Evolutionary conservation across 805 yeast genomes (phyloP), one percentile per base, ranked within the genome.

Genomic region (Sugiyamaella americana): DNA sequence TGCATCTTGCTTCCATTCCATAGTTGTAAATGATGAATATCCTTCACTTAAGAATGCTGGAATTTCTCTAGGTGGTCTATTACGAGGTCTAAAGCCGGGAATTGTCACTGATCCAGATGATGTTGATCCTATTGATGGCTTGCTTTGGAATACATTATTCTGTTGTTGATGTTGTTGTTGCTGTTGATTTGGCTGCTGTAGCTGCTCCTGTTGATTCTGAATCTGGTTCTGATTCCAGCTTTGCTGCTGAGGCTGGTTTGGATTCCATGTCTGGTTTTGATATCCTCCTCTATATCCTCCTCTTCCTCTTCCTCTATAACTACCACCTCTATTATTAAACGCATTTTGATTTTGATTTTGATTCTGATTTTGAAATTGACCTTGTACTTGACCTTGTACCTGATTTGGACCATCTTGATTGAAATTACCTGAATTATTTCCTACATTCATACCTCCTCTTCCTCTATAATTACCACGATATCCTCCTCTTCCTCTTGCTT

Each of bases 121-220:
- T 13, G 17, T 5, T 8, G 20, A 6, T 5, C 20, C 20, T 5
- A 10, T 10, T 13, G 37, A 35, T 5, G 20, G 37, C 6, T 35
- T 35, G 6, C 20, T 10, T 21, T 35, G 37, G 11, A 35, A 35
- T 13, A 17, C 20, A 35, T 35, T 35, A 18, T 17, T 21, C 35
- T 22, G 11, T 13, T 26, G 44, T 29, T 30, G 44, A 18, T 41
- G 37, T 16, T 13, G 5, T 35, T 17, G 17, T 6, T 6, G 67
- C 67, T 2, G 66, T 65, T 41, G 37, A 35, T 13, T 10, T 35
- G 8, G 17, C 10, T 6, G 67, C 67, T 2, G 66, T 63, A 3
- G 58, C 48, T 40, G 37, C 37, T 2, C 55, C 59, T 11, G 70
- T 65, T 8, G 13, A 8, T 26, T 26, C 8, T 13, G 11, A 26